A percentile compares a stretch with the other conserved stretches of the same genome.
These are phyloP conservation scores for Stentor coeruleus DNA, from an alignment of 73 alveolate species.

Conservation along the genomic window DNA sequence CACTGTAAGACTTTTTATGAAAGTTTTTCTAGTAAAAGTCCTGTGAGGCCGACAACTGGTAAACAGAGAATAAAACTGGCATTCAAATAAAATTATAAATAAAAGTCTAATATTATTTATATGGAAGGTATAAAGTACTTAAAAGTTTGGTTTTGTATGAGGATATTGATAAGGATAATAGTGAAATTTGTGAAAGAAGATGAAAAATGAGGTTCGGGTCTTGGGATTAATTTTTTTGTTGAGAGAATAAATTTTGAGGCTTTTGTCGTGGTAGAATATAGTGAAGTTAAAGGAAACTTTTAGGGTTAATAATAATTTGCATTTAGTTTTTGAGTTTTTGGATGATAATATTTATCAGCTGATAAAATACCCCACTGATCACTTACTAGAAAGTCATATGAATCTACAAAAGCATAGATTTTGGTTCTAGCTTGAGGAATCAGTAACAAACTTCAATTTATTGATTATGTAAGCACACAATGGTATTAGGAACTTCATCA, in stretches of 20 bases:
- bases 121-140: slow-evolving; percentile 40
- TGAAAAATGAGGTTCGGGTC: slow-evolving; percentile 64
- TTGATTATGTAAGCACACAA: slow-evolving; percentile 99
- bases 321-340: slow-evolving; percentile 98
- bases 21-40: background rate
- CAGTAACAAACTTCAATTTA: slow-evolving; percentile 98
- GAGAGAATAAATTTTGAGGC: slow-evolving; percentile 92
- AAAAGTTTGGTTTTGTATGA: slow-evolving; percentile 56
- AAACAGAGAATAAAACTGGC: background rate
- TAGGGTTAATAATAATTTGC: slow-evolving; percentile 82
- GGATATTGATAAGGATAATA: slow-evolving; percentile 72
- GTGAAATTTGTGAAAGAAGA: slow-evolving; percentile 71
- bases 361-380: slow-evolving; percentile 83
- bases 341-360: slow-evolving; percentile 89
- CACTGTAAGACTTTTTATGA: background rate
- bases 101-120: no score
- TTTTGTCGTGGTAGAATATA: slow-evolving; percentile 72
- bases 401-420: slow-evolving; percentile 97
- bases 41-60: background rate
- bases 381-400: slow-evolving; percentile 76
- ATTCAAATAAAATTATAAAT: no score
- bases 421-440: slow-evolving; percentile 99
- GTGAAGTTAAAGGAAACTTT: slow-evolving; percentile 76
- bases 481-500: slow-evolving; percentile 99
- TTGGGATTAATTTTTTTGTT: slow-evolving; percentile 97